Evolutionary conservation across 768 basidiomycete species (phyloP), one percentile per base, ranked within the genome.

Genomic region (Boletus tomentosulus): DNA sequence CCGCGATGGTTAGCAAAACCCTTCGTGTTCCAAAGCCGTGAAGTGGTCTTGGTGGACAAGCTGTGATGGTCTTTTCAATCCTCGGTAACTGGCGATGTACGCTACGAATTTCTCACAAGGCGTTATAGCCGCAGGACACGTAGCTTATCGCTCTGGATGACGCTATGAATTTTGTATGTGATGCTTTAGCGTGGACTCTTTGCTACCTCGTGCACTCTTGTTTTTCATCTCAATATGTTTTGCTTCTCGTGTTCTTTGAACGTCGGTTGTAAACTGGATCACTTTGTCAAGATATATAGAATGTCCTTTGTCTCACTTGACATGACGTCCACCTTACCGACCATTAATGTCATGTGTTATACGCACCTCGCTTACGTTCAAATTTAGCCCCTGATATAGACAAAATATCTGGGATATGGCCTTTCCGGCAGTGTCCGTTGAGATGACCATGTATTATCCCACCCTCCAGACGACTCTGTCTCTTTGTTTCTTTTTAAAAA

Each of bases 1-100:
- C 93, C 15, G 88, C 90, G 46, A 98, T 99, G 96, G 90, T 99
- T 58, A 95, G 92, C 79, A 98, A 98, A 75, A 98, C 97, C 15
- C 76, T 99, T 44, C 81, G 85, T 47, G 83, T 98, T 48, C 89
- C 91, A 12, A 93, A 93, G 73, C 62, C 81, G 44, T 90, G 71
- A 79, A 33, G 48, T 39, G 46, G 24, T 19, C 19, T 16, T 51
- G 15, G 43, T 19, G 41, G 35, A 37, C 33, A 27, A 10, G 35
- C 27, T 33, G 46, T 39, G 41, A 35, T 24, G 16, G 34, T 53
- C 41, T 38, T 3, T 47, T 39, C 13, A 31, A n/a, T 16, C 39
- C 37, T 51, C 28, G 52, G 31, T 50, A 41, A 48, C 28, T 24
- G 25, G 47, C 28, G 50, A 43, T 48, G 39, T 55, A 49, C 41